phyloP scores from a whole-genome alignment of 2,329 filamentous ascomycete species.

The Microthyrium microscopicum region DNA sequence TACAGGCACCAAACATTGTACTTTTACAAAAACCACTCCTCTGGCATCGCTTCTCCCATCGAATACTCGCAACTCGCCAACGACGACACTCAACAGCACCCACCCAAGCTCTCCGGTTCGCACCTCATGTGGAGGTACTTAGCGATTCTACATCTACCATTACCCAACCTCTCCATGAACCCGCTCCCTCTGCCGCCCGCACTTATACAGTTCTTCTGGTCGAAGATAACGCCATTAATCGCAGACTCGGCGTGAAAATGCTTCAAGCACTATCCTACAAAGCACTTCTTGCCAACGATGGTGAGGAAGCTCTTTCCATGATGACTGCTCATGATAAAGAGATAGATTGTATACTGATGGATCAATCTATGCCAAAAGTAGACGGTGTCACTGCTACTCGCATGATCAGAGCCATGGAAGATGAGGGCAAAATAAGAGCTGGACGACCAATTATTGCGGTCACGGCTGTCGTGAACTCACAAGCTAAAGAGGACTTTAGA shows the following conservation, averaged over 20 bases:
- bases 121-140: slow-evolving; percentile 6
- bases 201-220: slow-evolving; percentile 3
- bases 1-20: slow-evolving; percentile 5
- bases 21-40: slow-evolving; percentile 7
- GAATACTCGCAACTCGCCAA: slow-evolving; percentile 1
- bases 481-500: slow-evolving; percentile 2
- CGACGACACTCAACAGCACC: slow-evolving; percentile 5
- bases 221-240: slow-evolving; percentile 7
- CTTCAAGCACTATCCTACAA: slow-evolving; percentile 1
- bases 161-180: no score
- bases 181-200: not conserved
- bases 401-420: slow-evolving; percentile 7
- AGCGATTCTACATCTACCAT: slow-evolving; percentile 2
- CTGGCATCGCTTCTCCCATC: slow-evolving; percentile 6
- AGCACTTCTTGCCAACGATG: slow-evolving; percentile 2
- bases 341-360: slow-evolving; percentile 7
- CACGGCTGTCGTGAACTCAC: slow-evolving; percentile 6
- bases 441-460: slow-evolving; percentile 7
- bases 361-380: slow-evolving; percentile 6
- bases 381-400: slow-evolving; percentile 6
- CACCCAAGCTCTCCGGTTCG: slow-evolving; percentile 6
- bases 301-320: slow-evolving; percentile 5
- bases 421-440: slow-evolving; percentile 1
- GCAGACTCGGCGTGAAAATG: slow-evolving; percentile 6
- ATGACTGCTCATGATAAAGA: not conserved